A percentile compares a stretch with the other conserved stretches of the same genome.
These are phyloP conservation scores for Aspergillus asperescens DNA, from an alignment of 495 filamentous ascomycete genomes.

Conservation along the genomic window DNA sequence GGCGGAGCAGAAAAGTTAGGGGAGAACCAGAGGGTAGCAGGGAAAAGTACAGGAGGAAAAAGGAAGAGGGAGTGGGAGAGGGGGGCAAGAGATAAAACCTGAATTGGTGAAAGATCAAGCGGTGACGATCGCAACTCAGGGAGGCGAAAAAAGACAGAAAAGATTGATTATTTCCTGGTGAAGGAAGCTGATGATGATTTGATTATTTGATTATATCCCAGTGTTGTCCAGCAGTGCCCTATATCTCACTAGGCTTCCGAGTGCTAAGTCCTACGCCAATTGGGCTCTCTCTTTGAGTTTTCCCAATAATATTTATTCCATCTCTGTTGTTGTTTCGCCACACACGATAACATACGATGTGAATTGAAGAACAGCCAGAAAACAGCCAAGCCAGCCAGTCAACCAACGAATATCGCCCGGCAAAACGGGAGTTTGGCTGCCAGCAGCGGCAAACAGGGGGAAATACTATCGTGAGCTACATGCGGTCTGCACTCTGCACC, in stretches of 20 bases:
- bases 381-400: constrained; percentile 18
- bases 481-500: constrained; percentile 8
- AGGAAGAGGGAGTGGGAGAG: constrained; percentile 12
- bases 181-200: constrained; percentile 8
- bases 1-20: constrained; percentile 24
- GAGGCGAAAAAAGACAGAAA: constrained; percentile 29
- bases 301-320: too few species aligned
- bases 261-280: too few species aligned
- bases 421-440: constrained; percentile 18
- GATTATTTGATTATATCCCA: constrained; percentile 9
- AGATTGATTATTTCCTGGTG: background rate
- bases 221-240: constrained; percentile 16
- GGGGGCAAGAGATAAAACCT: constrained; percentile 11
- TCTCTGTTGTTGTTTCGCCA: constrained; percentile 5
- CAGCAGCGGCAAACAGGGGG: constrained; percentile 24
- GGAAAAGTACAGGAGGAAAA: constrained; percentile 13
- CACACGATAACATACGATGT: constrained; percentile 8
- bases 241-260: constrained; percentile 17
- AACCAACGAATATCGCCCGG: constrained; percentile 21
- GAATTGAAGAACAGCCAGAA: constrained; percentile 11
- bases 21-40: constrained; percentile 22
- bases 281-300: background rate
- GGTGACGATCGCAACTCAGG: constrained; percentile 35
- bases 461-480: constrained; percentile 22
- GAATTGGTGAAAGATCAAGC: constrained; percentile 21